Conservation (phyloP, 2,329 filamentous ascomycete genomes). For the Microdochium paspali region DNA sequence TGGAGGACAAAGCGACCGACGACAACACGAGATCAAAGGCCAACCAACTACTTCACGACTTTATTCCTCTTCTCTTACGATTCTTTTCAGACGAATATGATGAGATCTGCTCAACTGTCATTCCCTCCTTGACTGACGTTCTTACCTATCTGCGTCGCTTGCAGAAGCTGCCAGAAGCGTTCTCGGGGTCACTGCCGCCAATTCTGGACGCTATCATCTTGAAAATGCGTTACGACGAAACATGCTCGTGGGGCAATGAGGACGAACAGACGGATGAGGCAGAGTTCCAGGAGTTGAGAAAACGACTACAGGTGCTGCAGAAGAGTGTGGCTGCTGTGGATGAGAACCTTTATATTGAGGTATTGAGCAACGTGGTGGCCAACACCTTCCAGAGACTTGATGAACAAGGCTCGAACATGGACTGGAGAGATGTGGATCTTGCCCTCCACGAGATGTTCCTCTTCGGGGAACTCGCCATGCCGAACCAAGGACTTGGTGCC, state of each 20-base stretch:
- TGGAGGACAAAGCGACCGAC: slow-evolving; percentile 58
- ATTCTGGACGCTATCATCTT: slow-evolving; percentile 85
- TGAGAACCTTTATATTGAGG: slow-evolving; percentile 79
- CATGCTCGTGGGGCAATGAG: slow-evolving; percentile 84
- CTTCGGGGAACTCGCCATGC: slow-evolving; percentile 89
- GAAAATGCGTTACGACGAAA: slow-evolving; percentile 98
- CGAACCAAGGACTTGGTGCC: slow-evolving; percentile 73
- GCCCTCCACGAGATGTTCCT: slow-evolving; percentile 92
- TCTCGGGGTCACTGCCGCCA: slow-evolving; percentile 74
- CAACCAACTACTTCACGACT: slow-evolving; percentile 71
- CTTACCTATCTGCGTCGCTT: slow-evolving; percentile 84
- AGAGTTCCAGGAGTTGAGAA: slow-evolving; percentile 90
- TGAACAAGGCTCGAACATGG: slow-evolving; percentile 63
- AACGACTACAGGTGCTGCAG: slow-evolving; percentile 81
- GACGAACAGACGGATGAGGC: slow-evolving; percentile 95
- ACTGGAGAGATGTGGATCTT: slow-evolving; percentile 92
- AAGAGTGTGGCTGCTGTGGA: slow-evolving; percentile 88
- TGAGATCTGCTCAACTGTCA: slow-evolving; percentile 92
- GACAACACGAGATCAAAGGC: slow-evolving; percentile 62
- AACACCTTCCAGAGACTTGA: slow-evolving; percentile 77
- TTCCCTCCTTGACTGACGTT: slow-evolving; percentile 85
- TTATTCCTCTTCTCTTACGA: slow-evolving; percentile 77
- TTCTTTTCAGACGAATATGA: slow-evolving; percentile 98
- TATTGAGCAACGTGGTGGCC: slow-evolving; percentile 78
- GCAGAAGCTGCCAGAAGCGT: slow-evolving; percentile 61